Evolutionary conservation across 805 yeast genomes (phyloP).

Genomic region (Ogataea kodamae): DNA sequence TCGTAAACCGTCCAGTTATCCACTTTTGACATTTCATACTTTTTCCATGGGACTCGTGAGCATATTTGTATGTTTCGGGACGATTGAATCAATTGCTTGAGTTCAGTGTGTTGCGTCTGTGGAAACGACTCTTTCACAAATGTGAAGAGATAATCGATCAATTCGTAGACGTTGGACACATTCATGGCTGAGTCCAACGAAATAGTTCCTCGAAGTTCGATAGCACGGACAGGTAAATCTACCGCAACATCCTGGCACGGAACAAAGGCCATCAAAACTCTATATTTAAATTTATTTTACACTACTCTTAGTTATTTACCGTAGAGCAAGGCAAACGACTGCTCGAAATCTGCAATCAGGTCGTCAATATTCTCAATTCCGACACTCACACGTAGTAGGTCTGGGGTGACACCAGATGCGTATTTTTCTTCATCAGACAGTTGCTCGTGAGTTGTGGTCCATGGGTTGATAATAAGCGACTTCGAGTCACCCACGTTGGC

Average conservation of each 20-base stretch:
- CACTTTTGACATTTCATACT: constrained; percentile 6
- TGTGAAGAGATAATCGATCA: constrained; percentile 24
- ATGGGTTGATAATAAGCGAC: constrained; percentile 93
- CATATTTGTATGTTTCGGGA: constrained; percentile 9
- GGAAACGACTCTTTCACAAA: constrained; percentile 1
- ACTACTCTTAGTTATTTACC: constrained; percentile 4
- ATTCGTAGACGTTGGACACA: constrained; percentile 22
- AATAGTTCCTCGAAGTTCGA: constrained; percentile 18
- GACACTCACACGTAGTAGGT: constrained; percentile 81
- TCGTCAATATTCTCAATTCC: constrained; percentile 94
- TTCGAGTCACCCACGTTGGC: constrained; percentile 98
- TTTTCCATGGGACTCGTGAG: constrained; percentile 20
- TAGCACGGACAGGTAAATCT: constrained; percentile 12
- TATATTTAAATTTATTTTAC: not conserved
- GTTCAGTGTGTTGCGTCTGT: not conserved
- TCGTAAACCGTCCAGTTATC: constrained; percentile 25
- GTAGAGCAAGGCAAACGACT: constrained; percentile 69
- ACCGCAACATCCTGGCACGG: constrained; percentile 6
- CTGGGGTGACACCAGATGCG: constrained; percentile 84
- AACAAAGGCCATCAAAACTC: constrained; percentile 3
- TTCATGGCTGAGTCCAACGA: constrained; percentile 21
- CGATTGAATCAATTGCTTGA: constrained; percentile 11
- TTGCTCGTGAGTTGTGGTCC: constrained; percentile 94
- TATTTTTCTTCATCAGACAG: constrained; percentile 74
- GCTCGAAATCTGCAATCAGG: constrained; percentile 83